A percentile compares a stretch with the other conserved stretches of the same genome.
Evolutionary conservation across 2,329 filamentous ascomycete genomes (phyloP).

Genomic region (Botrytis hyacinthi): DNA sequence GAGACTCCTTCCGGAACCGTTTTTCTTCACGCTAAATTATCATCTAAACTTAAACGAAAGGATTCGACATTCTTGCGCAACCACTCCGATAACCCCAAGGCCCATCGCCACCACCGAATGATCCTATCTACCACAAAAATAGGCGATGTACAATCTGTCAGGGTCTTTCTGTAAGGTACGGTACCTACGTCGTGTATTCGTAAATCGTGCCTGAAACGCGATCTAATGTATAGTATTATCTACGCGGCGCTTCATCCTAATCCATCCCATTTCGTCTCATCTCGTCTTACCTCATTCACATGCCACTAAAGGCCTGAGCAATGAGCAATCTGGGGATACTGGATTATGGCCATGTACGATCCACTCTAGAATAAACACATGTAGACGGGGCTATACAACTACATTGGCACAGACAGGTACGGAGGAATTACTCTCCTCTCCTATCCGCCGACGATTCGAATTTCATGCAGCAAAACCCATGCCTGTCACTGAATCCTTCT

Average conservation of each 20-base stretch:
- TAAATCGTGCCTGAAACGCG: not conserved
- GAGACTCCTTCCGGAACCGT: constrained; percentile 14
- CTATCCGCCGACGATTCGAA: not conserved
- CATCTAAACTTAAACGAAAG: constrained; percentile 13
- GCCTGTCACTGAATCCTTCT: constrained; percentile 15
- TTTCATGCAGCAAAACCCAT: constrained; percentile 17
- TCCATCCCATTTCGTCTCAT: not conserved
- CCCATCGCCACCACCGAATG: constrained; percentile 5
- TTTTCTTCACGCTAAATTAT: not conserved
- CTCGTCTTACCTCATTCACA: not conserved
- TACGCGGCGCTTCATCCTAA: not conserved
- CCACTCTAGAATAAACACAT: not conserved
- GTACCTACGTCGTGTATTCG: not conserved
- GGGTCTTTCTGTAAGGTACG: not conserved
- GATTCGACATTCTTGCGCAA: not conserved
- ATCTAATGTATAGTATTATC: not conserved
- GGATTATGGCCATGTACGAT: not conserved
- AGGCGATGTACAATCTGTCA: not conserved
- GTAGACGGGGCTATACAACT: not conserved
- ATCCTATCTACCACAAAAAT: not conserved
- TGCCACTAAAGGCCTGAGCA: not conserved
- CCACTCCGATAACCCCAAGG: not conserved
- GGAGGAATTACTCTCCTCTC: not conserved
- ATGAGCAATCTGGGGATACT: constrained; percentile 1
- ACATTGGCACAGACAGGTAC: not conserved